A percentile compares a stretch with the other conserved stretches of the same genome.
Conservation (phyloP, 768 basidiomycete genomes). For the Pulveroboletus sp. region DNA sequence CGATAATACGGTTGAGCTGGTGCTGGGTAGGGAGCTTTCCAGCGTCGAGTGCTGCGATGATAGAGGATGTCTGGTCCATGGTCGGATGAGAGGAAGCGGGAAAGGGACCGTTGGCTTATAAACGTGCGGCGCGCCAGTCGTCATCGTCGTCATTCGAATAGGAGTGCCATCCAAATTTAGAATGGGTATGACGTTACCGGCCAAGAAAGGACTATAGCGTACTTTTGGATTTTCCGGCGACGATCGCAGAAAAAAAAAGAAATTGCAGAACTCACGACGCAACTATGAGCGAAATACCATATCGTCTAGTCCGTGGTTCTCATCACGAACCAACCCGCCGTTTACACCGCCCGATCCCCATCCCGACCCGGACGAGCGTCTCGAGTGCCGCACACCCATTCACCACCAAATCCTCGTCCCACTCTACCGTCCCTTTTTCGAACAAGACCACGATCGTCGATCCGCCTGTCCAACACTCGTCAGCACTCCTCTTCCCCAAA, state of each 20-base stretch:
- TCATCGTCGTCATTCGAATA: too few species aligned
- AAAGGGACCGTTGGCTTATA: too few species aligned
- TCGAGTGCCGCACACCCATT: slow-evolving; percentile 87
- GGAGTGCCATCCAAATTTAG: too few species aligned
- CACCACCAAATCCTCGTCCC: slow-evolving; percentile 86
- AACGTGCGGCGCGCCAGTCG: too few species aligned
- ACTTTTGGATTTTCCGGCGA: too few species aligned
- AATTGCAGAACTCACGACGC: too few species aligned
- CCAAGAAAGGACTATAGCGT: too few species aligned
- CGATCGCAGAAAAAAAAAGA: too few species aligned
- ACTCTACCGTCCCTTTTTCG: slow-evolving; percentile 78
- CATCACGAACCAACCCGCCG: slow-evolving; percentile 3
- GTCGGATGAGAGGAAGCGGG: too few species aligned
- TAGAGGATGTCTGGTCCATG: slow-evolving; percentile 63
- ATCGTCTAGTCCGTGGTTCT: too few species aligned
- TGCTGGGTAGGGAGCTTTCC: slow-evolving; percentile 65
- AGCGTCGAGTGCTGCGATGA: slow-evolving; percentile 65
- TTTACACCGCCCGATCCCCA: slow-evolving; percentile 70
- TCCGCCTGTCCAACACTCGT: slow-evolving; percentile 50
- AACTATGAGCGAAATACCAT: too few species aligned
- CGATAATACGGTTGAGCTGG: slow-evolving; percentile 51
- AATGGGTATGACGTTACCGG: too few species aligned
- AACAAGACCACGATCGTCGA: slow-evolving; percentile 91
- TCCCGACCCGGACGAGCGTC: slow-evolving; percentile 84
- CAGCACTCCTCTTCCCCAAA: not conserved